These are phyloP conservation scores for Blastobotrys americana DNA, from an alignment of 805 yeast genomes.

Conservation along the genomic window DNA sequence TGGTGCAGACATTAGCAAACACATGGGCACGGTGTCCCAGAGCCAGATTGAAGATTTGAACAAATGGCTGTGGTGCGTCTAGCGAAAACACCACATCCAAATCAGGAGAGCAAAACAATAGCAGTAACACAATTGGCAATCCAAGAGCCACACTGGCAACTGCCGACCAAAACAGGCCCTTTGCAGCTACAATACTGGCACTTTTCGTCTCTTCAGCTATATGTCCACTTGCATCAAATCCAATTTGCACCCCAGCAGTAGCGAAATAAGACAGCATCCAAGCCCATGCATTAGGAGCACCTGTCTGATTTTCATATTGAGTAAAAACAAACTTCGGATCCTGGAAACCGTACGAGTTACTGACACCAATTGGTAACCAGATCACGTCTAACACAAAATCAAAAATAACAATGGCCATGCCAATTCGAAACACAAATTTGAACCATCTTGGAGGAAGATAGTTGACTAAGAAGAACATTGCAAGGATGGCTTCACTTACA, in stretches of 20 bases:
- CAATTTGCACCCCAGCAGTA: conserved; percentile 19
- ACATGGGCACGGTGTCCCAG: conserved; percentile 20
- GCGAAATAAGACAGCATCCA: conserved; percentile 21
- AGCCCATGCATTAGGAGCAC: conserved; percentile 19
- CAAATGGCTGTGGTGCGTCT: conserved; percentile 21
- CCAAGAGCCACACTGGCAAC: conserved; percentile 14
- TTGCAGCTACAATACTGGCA: conserved; percentile 18
- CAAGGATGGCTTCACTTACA: conserved; percentile 17
- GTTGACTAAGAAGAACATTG: conserved; percentile 14
- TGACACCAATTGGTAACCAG: conserved; percentile 23
- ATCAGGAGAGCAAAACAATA: conserved; percentile 19
- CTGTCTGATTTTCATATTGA: conserved; percentile 12
- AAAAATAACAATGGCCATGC: conserved; percentile 12
- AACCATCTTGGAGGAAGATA: conserved; percentile 18
- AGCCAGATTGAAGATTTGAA: conserved; percentile 19
- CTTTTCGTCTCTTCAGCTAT: conserved; percentile 23
- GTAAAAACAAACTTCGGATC: conserved; percentile 16
- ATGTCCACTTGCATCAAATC: conserved; percentile 23
- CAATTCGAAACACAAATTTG: conserved; percentile 15
- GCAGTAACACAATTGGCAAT: conserved; percentile 14
- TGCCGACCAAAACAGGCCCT: conserved; percentile 19
- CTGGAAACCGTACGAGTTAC: conserved; percentile 20
- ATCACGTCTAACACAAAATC: conserved; percentile 18
- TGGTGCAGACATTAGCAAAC: conserved; percentile 15
- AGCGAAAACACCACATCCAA: conserved; percentile 13